Evolutionary conservation across 2,329 filamentous ascomycete genomes (phyloP).

Genomic region (Colletotrichum sp.): DNA sequence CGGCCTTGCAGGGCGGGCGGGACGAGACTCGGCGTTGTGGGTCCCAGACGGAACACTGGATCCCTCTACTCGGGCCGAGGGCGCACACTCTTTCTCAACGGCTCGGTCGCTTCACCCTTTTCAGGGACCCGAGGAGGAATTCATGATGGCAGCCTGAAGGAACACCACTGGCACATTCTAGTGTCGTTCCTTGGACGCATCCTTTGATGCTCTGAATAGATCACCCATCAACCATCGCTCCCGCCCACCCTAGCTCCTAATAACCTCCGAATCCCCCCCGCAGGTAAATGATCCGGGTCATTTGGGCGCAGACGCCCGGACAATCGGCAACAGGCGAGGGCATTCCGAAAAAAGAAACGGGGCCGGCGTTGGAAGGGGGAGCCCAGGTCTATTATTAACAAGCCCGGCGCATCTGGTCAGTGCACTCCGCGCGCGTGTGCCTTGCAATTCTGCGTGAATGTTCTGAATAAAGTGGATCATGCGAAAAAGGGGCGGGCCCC

Average conservation of each 20-base stretch:
- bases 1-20: background rate
- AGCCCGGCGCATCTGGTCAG: background rate
- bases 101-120: background rate
- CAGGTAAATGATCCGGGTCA: background rate
- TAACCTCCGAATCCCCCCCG: background rate
- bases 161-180: background rate
- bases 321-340: background rate
- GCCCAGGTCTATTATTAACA: constrained; percentile 10
- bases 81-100: background rate
- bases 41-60: background rate
- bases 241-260: background rate
- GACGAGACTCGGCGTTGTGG: background rate
- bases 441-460: background rate
- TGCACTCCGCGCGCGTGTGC: background rate
- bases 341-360: background rate
- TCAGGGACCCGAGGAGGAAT: background rate
- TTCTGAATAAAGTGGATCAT: background rate
- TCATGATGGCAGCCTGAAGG: background rate
- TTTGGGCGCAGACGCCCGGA: background rate
- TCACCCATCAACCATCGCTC: background rate
- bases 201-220: background rate
- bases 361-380: background rate
- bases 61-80: background rate
- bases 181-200: background rate
- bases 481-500: background rate